Evolutionary conservation across 805 yeast genomes (phyloP).

Genomic region (Sugiyamaella americana): DNA sequence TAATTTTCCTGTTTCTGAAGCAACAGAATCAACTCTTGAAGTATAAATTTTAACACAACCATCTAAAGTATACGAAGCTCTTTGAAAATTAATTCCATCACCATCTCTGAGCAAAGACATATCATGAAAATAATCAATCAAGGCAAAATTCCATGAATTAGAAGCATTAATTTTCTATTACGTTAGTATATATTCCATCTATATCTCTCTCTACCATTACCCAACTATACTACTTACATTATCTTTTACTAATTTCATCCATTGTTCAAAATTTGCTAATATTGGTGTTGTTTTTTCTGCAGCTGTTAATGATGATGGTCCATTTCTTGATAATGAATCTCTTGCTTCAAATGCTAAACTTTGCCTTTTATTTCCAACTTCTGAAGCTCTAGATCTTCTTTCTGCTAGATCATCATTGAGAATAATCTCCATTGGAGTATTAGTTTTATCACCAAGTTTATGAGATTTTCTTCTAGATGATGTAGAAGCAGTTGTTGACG

Average conservation of each 20-base stretch:
- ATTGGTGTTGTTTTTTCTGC: constrained; percentile 16
- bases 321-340: constrained; percentile 7
- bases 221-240: constrained; percentile 33
- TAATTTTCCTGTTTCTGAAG: constrained; percentile 80
- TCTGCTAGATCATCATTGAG: constrained; percentile 27
- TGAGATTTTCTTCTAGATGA: constrained; percentile 7
- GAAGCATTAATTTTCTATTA: constrained; percentile 60
- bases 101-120: constrained; percentile 68
- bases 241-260: constrained; percentile 79
- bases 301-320: constrained; percentile 1
- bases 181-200: too few species aligned
- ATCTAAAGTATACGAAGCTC: constrained; percentile 85
- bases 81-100: constrained; percentile 78
- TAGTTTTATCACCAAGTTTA: constrained; percentile 1
- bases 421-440: constrained; percentile 14
- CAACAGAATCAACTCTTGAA: constrained; percentile 86
- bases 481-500: too few species aligned
- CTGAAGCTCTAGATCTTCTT: constrained; percentile 18
- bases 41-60: constrained; percentile 93
- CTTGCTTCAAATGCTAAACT: constrained; percentile 19
- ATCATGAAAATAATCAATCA: constrained; percentile 88
- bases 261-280: constrained; percentile 54
- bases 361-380: constrained; percentile 9
- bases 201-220: too few species aligned
- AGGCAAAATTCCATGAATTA: constrained; percentile 85